phyloP scores from a whole-genome alignment of 2,329 filamentous ascomycete genomes.

The Magnaporthiopsis rhizophila region DNA sequence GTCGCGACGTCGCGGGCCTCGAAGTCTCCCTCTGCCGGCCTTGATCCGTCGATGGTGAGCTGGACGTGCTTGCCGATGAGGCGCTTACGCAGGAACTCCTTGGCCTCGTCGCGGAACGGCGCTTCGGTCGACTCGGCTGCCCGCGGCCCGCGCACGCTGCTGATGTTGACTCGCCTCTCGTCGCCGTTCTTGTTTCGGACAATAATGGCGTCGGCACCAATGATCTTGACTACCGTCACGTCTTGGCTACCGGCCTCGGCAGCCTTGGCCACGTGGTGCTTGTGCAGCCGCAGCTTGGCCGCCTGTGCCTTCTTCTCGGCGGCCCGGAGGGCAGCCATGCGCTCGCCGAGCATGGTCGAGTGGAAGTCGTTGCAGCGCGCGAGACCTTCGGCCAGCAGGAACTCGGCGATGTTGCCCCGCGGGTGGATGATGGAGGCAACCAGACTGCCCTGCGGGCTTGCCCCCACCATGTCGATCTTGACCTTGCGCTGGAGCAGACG shows the following conservation, averaged over 20 bases:
- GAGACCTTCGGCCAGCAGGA: conserved; percentile 80
- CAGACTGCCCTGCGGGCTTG: conserved; percentile 86
- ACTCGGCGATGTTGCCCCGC: conserved; percentile 84
- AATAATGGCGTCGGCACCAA: conserved; percentile 83
- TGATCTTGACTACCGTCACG: conserved; percentile 74
- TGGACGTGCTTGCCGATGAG: conserved; percentile 94
- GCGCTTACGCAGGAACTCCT: conserved; percentile 90
- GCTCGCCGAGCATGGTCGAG: conserved; percentile 79
- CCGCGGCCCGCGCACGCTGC: conserved; percentile 89
- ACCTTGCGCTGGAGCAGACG: conserved; percentile 81
- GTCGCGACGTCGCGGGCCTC: conserved; percentile 94
- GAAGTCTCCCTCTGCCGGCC: conserved; percentile 81
- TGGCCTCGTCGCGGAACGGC: conserved; percentile 85
- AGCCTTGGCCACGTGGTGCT: conserved; percentile 66
- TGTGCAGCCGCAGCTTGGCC: conserved; percentile 70
- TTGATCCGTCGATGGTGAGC: conserved; percentile 81
- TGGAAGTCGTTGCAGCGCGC: conserved; percentile 94
- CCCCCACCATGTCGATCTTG: conserved; percentile 73
- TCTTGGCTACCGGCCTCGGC: conserved; percentile 60
- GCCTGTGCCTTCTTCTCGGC: conserved; percentile 82
- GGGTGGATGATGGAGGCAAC: conserved; percentile 83
- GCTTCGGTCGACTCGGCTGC: conserved; percentile 77
- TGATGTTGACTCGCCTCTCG: conserved; percentile 70
- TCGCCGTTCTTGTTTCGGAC: conserved; percentile 75
- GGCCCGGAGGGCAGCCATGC: conserved; percentile 78